Base-by-base conservation (phyloP, 805 yeast genomes). In the Starmerella stellata region DNA sequence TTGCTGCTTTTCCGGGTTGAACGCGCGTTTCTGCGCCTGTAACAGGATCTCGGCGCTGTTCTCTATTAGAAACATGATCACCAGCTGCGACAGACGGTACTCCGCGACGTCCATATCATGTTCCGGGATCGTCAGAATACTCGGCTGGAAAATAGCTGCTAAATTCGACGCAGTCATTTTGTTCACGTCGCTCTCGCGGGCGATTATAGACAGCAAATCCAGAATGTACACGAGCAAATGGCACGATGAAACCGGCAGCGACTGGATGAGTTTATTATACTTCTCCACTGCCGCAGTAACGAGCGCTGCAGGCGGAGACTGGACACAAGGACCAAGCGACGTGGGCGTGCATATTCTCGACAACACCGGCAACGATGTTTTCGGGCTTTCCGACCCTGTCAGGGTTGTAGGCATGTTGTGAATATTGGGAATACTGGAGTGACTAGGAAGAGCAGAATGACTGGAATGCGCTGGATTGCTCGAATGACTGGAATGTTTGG, bases 141-240 rank as follows among this genome's bases (percentile, higher is more conserved):
- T 79, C 3, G 98, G 96, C 60, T 90, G 98, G 62, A 90, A 90
- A 41, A 90, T 80, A 2, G 96, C 94, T 1, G 96, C 93, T 46
- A 90, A 63, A 55, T 90, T 90, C 50, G 82, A 71, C 1, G 93
- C 80, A 2, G 95, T 74, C 99, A 90, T 90, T 46, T 81, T 63
- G 55, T 85, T 90, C 43, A 71, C 71, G 36, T 69, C 70, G 14
- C 92, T 68, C 51, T 78, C 75, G 42, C 77, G 72, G 32, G 83
- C 78, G 51, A 90, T 92, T 61, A 83, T 70, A 13, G 93, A 77
- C 42, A 90, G 64, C 46, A 90, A 62, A 57, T 90, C 98, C 44
- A 90, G 60, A 18, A 90, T 70, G 61, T 90, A 90, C 46, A 83
- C 78, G 5, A 90, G 63, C 23, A 90, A 63, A 52, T 87, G 94